phyloP scores from a whole-genome alignment of 2,329 filamentous ascomycete genomes.

The Penicillium paneum region DNA sequence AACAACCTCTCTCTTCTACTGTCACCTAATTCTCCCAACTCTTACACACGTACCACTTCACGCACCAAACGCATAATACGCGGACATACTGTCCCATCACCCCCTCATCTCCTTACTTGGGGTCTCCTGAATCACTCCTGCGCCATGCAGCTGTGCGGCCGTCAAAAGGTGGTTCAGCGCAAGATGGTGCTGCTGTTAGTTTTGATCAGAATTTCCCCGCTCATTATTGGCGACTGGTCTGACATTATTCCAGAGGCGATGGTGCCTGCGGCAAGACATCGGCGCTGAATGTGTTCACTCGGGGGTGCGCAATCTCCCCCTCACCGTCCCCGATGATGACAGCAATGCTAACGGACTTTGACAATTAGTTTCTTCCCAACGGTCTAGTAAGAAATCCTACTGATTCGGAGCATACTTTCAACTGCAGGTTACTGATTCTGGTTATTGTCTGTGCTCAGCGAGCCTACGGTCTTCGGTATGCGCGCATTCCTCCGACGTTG shows the following conservation, averaged over 20 bases:
- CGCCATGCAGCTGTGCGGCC: conserved; percentile 61
- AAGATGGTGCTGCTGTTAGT: conserved; percentile 87
- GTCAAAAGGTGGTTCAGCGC: conserved; percentile 82
- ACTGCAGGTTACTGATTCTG: conserved; percentile 21
- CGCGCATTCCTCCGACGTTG: conserved; percentile 5
- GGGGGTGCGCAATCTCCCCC: conserved; percentile 63
- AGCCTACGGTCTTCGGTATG: conserved; percentile 85
- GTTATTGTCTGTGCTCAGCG: conserved; percentile 46
- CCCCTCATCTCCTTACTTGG: background rate
- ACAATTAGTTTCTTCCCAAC: conserved; percentile 81
- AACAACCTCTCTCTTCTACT: conserved; percentile 35
- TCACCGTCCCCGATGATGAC: background rate
- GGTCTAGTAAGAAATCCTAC: conserved; percentile 65
- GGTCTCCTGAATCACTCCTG: conserved; percentile 4
- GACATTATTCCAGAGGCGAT: conserved; percentile 65
- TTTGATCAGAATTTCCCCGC: background rate
- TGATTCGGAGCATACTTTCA: background rate
- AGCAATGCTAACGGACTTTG: conserved; percentile 18
- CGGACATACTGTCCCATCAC: background rate
- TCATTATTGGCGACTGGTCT: conserved; percentile 13
- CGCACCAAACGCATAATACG: conserved; percentile 1
- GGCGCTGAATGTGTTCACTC: conserved; percentile 94
- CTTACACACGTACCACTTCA: conserved; percentile 3
- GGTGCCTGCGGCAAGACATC: conserved; percentile 97
- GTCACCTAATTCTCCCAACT: conserved; percentile 29